A percentile compares a stretch with the other conserved stretches of the same genome.
Evolutionary conservation across 1,139 yeast genomes (phyloP).

Genomic region (Debaryomycetaceae sp.): DNA sequence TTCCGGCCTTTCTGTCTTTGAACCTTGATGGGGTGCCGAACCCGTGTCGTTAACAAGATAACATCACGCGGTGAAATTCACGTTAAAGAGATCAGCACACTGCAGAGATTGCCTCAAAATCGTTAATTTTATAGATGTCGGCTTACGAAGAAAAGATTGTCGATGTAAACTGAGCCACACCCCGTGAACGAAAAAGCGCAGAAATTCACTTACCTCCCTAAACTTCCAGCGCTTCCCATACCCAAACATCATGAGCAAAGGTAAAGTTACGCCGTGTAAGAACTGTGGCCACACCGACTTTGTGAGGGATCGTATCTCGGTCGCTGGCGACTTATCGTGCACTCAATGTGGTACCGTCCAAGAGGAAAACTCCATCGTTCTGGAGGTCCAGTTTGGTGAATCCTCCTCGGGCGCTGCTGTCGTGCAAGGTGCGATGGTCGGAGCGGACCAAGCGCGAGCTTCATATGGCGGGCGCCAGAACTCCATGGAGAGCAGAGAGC

Average conservation of each 20-base stretch:
- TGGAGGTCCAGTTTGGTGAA: constrained; percentile 93
- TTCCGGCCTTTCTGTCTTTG: too few species aligned
- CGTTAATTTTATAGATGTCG: too few species aligned
- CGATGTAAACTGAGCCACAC: too few species aligned
- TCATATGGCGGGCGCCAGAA: constrained; percentile 52
- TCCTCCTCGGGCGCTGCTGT: constrained; percentile 88
- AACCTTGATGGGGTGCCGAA: too few species aligned
- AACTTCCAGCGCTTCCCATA: background rate
- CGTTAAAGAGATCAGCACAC: too few species aligned
- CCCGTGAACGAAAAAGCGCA: too few species aligned
- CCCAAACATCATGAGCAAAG: background rate
- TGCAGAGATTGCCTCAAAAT: too few species aligned
- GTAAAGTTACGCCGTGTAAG: constrained; percentile 14
- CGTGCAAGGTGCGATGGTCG: constrained; percentile 89
- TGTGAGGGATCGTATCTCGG: constrained; percentile 29
- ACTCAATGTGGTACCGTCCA: constrained; percentile 73
- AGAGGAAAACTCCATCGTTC: constrained; percentile 88
- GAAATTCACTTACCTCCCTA: background rate
- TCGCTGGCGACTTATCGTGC: constrained; percentile 75
- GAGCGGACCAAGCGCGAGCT: constrained; percentile 79
- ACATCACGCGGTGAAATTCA: too few species aligned
- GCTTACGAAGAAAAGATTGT: too few species aligned
- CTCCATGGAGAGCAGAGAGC: constrained; percentile 78
- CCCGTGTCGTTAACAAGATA: too few species aligned
- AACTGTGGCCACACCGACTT: constrained; percentile 24